Percentiles rank a stretch among this genome's conserved stretches.
These are phyloP conservation scores for Globisporangium irregulare DNA, from an alignment of 352 stramenopile species.

Conservation along the genomic window DNA sequence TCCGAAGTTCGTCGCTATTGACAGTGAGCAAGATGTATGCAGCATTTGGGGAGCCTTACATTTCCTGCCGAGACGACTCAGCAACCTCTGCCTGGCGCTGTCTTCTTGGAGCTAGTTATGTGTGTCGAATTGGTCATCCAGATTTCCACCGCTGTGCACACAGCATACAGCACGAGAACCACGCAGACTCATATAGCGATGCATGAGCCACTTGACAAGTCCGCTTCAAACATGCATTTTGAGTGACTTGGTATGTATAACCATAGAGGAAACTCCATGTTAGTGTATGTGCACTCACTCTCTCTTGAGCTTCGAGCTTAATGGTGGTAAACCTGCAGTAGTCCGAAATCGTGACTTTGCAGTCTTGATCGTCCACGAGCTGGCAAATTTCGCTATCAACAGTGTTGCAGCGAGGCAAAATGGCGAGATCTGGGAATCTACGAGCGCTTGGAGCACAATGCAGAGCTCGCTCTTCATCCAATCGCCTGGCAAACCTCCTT, in stretches of 20 bases:
- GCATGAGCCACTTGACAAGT: neutral
- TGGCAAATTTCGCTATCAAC: neutral
- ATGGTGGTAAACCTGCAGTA: neutral
- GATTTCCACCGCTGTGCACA: no score
- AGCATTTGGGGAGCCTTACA: no score
- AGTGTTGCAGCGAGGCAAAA: constrained; percentile 1
- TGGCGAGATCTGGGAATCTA: constrained; percentile 5
- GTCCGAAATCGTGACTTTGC: neutral
- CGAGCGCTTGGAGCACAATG: neutral
- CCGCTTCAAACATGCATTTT: neutral
- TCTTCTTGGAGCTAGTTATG: no score
- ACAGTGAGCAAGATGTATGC: no score
- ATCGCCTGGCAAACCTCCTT: neutral
- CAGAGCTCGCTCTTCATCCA: neutral
- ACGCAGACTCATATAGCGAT: no score
- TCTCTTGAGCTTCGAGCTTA: neutral
- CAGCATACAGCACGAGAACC: no score
- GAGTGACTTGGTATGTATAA: no score
- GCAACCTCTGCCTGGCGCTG: no score
- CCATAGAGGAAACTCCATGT: no score
- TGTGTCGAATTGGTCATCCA: no score
- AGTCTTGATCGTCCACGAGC: neutral
- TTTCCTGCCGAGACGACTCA: no score
- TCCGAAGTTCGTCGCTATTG: no score
- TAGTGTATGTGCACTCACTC: neutral